Evolutionary conservation across 116 monocot species (phyloP).

Genomic region (Thalassia testudinum): DNA sequence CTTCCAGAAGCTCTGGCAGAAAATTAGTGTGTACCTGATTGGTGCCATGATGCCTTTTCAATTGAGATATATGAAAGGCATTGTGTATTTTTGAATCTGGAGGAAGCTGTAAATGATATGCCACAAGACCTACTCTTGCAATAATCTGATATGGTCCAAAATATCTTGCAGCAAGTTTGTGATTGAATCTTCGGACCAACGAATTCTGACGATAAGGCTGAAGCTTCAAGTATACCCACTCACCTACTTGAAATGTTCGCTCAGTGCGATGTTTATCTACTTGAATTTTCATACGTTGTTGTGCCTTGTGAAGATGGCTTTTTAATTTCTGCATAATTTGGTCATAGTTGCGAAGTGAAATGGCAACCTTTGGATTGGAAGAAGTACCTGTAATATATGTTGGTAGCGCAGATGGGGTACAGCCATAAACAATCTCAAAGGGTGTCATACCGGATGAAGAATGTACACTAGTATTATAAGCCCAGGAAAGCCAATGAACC

Average conservation of each 20-base stretch:
- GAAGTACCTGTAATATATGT: neutral
- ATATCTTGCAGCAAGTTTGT: neutral
- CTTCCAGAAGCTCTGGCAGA: neutral
- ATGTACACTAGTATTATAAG: slow-evolving; percentile 2
- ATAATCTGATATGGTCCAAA: neutral
- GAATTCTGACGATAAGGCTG: neutral
- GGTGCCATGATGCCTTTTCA: neutral
- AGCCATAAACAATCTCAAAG: slow-evolving; percentile 1
- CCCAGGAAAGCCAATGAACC: slow-evolving; percentile 1
- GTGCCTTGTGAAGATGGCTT: neutral
- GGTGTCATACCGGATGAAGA: neutral
- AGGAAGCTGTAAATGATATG: slow-evolving; percentile 1
- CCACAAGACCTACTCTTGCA: neutral
- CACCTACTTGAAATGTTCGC: neutral
- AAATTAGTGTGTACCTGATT: neutral
- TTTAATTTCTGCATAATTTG: neutral
- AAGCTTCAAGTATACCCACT: neutral
- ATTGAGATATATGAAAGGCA: neutral
- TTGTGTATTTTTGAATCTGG: neutral
- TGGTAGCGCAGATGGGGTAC: neutral
- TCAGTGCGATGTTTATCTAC: neutral
- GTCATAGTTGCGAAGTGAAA: neutral
- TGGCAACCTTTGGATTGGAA: neutral
- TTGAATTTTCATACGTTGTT: neutral
- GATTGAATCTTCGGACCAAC: neutral